Evolutionary conservation across 805 yeast genomes (phyloP).

Genomic region (Metschnikowia anglica): DNA sequence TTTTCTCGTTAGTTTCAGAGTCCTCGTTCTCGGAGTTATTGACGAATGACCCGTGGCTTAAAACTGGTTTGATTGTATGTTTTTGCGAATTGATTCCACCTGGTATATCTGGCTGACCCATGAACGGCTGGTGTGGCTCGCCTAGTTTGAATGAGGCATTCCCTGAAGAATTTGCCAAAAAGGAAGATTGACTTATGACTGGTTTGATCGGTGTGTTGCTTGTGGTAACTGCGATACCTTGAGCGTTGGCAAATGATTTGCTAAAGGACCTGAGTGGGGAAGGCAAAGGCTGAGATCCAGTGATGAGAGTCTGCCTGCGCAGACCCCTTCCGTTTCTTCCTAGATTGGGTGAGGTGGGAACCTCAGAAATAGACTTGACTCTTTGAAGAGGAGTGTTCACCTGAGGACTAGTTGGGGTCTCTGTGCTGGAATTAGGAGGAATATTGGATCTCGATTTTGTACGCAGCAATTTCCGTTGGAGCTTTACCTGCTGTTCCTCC

Average conservation of each 20-base stretch:
- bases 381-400: conserved; percentile 17
- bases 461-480: conserved; percentile 26
- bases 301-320: conserved; percentile 72
- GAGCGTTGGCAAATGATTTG: conserved; percentile 39
- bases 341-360: conserved; percentile 34
- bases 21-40: conserved; percentile 20
- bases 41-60: conserved; percentile 15
- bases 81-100: background rate
- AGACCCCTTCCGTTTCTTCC: conserved; percentile 52
- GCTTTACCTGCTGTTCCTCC: conserved; percentile 51
- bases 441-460: conserved; percentile 11
- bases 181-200: conserved; percentile 22
- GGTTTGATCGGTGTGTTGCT: conserved; percentile 39
- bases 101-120: background rate
- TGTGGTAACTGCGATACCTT: conserved; percentile 36
- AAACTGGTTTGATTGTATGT: conserved; percentile 7
- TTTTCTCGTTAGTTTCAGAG: conserved; percentile 22
- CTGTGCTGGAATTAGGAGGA: conserved; percentile 4
- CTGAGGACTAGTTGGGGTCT: conserved; percentile 11
- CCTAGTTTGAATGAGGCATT: conserved; percentile 1
- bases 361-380: conserved; percentile 18
- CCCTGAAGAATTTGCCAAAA: conserved; percentile 15
- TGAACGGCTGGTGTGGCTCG: conserved; percentile 3
- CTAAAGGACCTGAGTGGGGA: conserved; percentile 71
- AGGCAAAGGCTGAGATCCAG: conserved; percentile 92